A percentile compares a stretch with the other conserved stretches of the same genome.
phyloP scores from a whole-genome alignment of 371 early-diverging fungal species.

The Saksenaea oblongispora region DNA sequence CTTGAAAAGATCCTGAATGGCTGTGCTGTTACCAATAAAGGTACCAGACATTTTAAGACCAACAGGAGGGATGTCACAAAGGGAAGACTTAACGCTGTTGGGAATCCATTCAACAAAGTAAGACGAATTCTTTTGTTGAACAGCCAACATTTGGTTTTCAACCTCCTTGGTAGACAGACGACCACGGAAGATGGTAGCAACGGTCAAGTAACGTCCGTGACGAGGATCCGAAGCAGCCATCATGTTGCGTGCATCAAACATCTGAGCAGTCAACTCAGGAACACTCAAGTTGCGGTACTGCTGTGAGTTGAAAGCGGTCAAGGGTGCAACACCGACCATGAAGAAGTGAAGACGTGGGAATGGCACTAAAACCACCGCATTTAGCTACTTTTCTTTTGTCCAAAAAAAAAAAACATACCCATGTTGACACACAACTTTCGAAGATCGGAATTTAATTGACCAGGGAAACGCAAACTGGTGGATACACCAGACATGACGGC shows the following conservation, averaged over 20 bases:
- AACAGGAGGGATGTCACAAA: conserved; percentile 97
- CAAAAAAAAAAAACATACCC: conserved; percentile 59
- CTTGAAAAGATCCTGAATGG: conserved; percentile 98
- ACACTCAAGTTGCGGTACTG: conserved; percentile 91
- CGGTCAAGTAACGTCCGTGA: conserved; percentile 97
- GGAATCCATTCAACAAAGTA: conserved; percentile 99
- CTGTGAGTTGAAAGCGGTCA: conserved; percentile 86
- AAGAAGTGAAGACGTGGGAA: conserved; percentile 99
- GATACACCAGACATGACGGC: conserved; percentile 93
- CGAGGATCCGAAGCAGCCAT: conserved; percentile 98
- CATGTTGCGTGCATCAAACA: conserved; percentile 99
- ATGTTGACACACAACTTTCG: conserved; percentile 98
- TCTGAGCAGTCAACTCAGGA: conserved; percentile 94
- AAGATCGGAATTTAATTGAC: conserved; percentile 96
- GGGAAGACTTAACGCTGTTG: conserved; percentile 98
- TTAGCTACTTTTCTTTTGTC: background rate
- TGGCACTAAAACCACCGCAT: conserved; percentile 83
- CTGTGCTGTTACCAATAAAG: conserved; percentile 98
- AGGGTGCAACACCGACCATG: conserved; percentile 98
- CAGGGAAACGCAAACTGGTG: conserved; percentile 97
- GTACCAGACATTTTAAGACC: conserved; percentile 98
- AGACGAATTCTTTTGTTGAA: conserved; percentile 94
- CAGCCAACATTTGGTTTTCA: conserved; percentile 97
- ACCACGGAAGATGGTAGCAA: conserved; percentile 98
- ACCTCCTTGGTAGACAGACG: conserved; percentile 98